A percentile compares a stretch with the other conserved stretches of the same genome.
phyloP scores from a whole-genome alignment of 768 basidiomycete genomes.

The Phlegmacium glaucopus region DNA sequence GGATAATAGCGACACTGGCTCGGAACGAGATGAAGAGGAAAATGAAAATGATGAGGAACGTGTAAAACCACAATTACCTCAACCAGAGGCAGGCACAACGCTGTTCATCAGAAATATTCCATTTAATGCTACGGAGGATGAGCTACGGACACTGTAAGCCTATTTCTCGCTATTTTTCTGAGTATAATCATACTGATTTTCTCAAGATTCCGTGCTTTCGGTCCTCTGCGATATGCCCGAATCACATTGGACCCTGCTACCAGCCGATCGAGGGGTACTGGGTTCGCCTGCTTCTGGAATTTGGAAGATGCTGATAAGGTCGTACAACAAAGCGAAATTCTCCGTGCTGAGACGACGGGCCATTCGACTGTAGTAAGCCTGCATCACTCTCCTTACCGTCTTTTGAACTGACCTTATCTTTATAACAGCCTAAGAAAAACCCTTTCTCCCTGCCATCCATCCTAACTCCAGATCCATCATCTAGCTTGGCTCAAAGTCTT shows the following conservation, averaged over 20 bases:
- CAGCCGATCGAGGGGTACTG: constrained; percentile 89
- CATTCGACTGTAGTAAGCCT: constrained; percentile 25
- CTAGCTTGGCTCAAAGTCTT: constrained; percentile 73
- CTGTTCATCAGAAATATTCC: constrained; percentile 93
- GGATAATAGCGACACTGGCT: constrained; percentile 36
- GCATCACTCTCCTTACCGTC: background rate
- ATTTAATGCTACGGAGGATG: constrained; percentile 90
- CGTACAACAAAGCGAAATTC: constrained; percentile 72
- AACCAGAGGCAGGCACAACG: constrained; percentile 85
- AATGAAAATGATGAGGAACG: constrained; percentile 43
- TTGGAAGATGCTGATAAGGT: constrained; percentile 84
- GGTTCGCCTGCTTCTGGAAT: constrained; percentile 98
- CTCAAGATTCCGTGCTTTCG: constrained; percentile 84
- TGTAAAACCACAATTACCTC: constrained; percentile 67
- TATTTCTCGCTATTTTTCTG: background rate
- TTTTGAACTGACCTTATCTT: background rate
- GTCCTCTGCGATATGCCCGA: constrained; percentile 88
- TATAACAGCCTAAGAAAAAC: constrained; percentile 61
- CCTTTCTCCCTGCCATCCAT: constrained; percentile 88
- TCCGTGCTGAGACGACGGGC: constrained; percentile 63
- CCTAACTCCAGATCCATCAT: constrained; percentile 91
- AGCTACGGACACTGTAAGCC: constrained; percentile 77
- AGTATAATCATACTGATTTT: background rate
- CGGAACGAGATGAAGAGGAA: constrained; percentile 30
- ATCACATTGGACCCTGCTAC: constrained; percentile 83